Percentiles rank a stretch among this genome's conserved stretches.
Conservation (phyloP, 352 stramenopile species). For the Saprolegnia parasitica region DNA sequence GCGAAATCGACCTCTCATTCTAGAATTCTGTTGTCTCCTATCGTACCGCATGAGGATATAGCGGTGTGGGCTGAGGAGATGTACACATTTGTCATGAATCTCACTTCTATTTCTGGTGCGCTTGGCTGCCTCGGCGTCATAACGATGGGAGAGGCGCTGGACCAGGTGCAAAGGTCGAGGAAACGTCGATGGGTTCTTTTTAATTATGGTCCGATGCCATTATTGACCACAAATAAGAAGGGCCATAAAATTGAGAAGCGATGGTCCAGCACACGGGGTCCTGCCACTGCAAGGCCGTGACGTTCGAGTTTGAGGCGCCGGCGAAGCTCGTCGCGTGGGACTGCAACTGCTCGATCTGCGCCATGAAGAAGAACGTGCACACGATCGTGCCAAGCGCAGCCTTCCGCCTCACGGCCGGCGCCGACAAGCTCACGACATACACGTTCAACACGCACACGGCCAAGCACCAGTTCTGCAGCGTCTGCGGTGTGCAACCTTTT, state of each 20-base stretch:
- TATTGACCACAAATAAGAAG: neutral
- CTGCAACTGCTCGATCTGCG: slow-evolving; percentile 84
- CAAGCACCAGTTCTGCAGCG: slow-evolving; percentile 76
- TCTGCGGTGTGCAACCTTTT: slow-evolving; percentile 72
- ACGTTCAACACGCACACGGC: slow-evolving; percentile 77
- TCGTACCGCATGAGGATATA: too few species aligned
- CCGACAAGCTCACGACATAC: slow-evolving; percentile 60
- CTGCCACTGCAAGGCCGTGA: slow-evolving; percentile 68
- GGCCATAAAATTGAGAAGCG: neutral
- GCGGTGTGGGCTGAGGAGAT: too few species aligned
- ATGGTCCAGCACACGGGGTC: slow-evolving; percentile 40
- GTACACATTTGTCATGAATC: too few species aligned
- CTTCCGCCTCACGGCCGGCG: slow-evolving; percentile 50
- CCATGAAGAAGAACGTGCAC: slow-evolving; percentile 75
- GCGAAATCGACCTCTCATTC: slow-evolving; percentile 16
- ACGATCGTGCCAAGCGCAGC: slow-evolving; percentile 50
- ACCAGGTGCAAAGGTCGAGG: too few species aligned
- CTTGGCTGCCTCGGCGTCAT: too few species aligned
- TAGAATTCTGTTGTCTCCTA: neutral
- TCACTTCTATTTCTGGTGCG: too few species aligned
- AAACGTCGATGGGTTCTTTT: too few species aligned
- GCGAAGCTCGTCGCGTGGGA: slow-evolving; percentile 51
- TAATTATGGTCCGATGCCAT: too few species aligned
- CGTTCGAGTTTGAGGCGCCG: slow-evolving; percentile 64
- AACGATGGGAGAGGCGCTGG: too few species aligned